Base-by-base conservation (phyloP, 805 yeast genomes). In the Candida hispaniensis region DNA sequence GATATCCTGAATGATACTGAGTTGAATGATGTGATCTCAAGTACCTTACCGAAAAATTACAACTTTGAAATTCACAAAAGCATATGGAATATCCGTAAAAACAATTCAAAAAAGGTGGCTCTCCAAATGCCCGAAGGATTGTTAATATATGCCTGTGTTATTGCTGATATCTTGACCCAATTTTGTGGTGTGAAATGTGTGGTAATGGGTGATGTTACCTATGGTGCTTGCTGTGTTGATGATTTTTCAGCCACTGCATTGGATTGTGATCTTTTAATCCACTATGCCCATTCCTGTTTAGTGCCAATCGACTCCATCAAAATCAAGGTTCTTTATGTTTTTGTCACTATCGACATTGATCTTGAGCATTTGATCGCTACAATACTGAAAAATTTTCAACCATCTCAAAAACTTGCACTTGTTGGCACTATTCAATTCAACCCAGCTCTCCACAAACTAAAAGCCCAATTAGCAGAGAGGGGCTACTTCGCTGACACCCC, bases 141-240 rank as follows among this genome's bases (percentile, higher is more conserved):
- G 18, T 61, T 91, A 32, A 80, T 91, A 1, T 91, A 86, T 52
- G 76, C 96, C 0, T 66, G 93, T 41, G 69, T 91, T 22, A 72
- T 91, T n/a, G 69, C 94, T 4, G 98, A 91, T 57, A 88, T 91
- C 14, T 54, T 91, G 20, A 94, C 83, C 50, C 94, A 86, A 55
- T 88, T 91, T 47, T 86, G 96, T 54, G 58, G 61, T 2, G 83
- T 79, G 35, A 94, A 86, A 50, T 80, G 86, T 0, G 64, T 91
- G 1, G 91, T 88, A 2, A 91, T 91, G 98, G 98, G 98, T 2
- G 98, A 91, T 55, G 98, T 91, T 0, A 82, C 96, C 0, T 91
- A 91, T 51, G 98, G 98, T 26, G 98, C 98, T 0, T 91, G 98
- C 54, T 91, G 98, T 59, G 85, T 91, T 28, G 98, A 91, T 54